Base-by-base conservation (phyloP, 2,329 filamentous ascomycete species). In the Aureobasidium sp. region DNA sequence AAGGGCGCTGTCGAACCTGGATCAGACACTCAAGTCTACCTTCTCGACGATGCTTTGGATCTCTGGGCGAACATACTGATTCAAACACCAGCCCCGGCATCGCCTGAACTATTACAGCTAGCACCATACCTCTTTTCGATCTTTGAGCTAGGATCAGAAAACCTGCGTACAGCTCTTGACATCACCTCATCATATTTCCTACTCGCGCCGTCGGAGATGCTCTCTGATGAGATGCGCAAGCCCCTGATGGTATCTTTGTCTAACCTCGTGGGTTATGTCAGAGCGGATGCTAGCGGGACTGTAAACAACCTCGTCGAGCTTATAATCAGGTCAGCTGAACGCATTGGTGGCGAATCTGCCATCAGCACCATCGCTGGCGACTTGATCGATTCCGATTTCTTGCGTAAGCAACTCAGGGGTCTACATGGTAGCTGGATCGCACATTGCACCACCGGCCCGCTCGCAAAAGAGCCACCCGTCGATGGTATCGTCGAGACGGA, bases 11-110 rank as follows among this genome's bases (percentile, higher is more conserved):
- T 94, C 39, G 84, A 92, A 62, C 86, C 88, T 3, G 84, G 83
- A 11, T 94, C 90, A 1, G 81, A 84, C 42, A 80, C 89, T 45
- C 85, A 90, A 67, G 77, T 92, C 2, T 94, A 96, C 69, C 83
- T 99, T 11, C 84, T 96, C 13, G 94, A 97, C 64, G 94, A 99
- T 72, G 90, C 91, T 0, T 79, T 97, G 14, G 92, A 97, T 61
- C 82, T 99, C 3, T 97, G 93, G 93, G 81, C 83, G 37, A 84
- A 88, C 2, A 85, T 97, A 11, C 83, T 91, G 0, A 80, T 82
- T n/a, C 82, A 86, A 7, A 85, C 77, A 51, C 73, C 78, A 16
- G 68, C 73, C 44, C 68, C 76, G n/a, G 70, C 74, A 3, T 73
- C 76, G 1, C 68, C 71, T 1, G 76, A 78, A 29, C 69, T 79